A percentile compares a stretch with the other conserved stretches of the same genome.
Evolutionary conservation across 164 flowering plant species (phyloP).

Genomic region (Annona squamosa): DNA sequence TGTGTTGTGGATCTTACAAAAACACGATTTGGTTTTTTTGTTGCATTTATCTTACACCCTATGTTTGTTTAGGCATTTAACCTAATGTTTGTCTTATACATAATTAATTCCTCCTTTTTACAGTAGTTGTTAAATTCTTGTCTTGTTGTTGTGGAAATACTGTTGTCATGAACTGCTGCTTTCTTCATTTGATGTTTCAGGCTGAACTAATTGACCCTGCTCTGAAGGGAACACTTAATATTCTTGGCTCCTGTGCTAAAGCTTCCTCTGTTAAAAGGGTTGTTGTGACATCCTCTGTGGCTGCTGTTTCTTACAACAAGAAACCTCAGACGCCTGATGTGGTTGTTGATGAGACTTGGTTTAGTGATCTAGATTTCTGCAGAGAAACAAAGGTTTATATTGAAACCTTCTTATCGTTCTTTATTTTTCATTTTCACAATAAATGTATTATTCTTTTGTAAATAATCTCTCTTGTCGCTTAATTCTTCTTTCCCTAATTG

Average conservation of each 20-base stretch:
- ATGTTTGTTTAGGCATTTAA: too few relatives aligned
- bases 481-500: not conserved
- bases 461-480: not conserved
- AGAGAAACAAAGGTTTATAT: constrained; percentile 29
- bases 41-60: too few relatives aligned
- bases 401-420: not conserved
- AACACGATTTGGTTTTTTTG: too few relatives aligned
- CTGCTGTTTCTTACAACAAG: constrained; percentile 36
- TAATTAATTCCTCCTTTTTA: too few relatives aligned
- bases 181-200: constrained; percentile 19
- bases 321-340: constrained; percentile 37
- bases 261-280: constrained; percentile 42
- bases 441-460: not conserved
- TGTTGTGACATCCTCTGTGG: constrained; percentile 53
- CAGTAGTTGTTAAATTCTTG: not conserved
- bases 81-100: too few relatives aligned
- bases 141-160: not conserved
- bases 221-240: constrained; percentile 58
- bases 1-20: too few relatives aligned
- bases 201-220: constrained; percentile 56
- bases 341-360: constrained; percentile 63
- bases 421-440: not conserved
- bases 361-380: constrained; percentile 35
- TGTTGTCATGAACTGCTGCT: not conserved
- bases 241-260: constrained; percentile 46